Percentiles rank a stretch among this genome's conserved stretches.
Conservation (phyloP, 257 asterid genomes). For the Solanum piurae region DNA sequence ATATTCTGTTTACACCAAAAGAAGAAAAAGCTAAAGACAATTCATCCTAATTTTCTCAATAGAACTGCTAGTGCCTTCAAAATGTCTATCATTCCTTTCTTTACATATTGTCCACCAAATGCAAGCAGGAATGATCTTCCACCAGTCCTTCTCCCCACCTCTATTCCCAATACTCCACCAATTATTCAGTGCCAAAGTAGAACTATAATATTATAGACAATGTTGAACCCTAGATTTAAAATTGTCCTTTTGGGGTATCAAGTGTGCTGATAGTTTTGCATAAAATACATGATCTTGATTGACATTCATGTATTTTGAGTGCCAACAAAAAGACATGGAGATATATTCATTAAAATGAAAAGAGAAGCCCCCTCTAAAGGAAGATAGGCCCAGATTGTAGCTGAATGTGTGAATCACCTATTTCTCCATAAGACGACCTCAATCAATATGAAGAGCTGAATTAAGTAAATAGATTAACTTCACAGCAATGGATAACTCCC, state of each 20-base stretch:
- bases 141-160: neutral
- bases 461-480: neutral
- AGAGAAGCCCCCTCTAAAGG: neutral
- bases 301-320: neutral
- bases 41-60: neutral
- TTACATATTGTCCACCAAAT: neutral
- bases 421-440: neutral
- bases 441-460: neutral
- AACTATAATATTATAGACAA: neutral
- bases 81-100: neutral
- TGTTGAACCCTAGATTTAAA: neutral
- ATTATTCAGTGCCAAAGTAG: neutral
- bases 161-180: neutral
- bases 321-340: neutral
- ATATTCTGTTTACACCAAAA: neutral
- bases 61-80: neutral
- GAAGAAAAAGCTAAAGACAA: neutral
- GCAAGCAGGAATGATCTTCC: neutral
- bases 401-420: neutral
- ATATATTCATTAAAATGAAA: neutral
- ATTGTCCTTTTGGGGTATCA: neutral
- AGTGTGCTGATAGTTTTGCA: neutral
- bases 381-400: neutral
- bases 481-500: neutral
- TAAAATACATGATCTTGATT: neutral